phyloP scores from a whole-genome alignment of 345 rosid species.

The Populus euphratica region DNA sequence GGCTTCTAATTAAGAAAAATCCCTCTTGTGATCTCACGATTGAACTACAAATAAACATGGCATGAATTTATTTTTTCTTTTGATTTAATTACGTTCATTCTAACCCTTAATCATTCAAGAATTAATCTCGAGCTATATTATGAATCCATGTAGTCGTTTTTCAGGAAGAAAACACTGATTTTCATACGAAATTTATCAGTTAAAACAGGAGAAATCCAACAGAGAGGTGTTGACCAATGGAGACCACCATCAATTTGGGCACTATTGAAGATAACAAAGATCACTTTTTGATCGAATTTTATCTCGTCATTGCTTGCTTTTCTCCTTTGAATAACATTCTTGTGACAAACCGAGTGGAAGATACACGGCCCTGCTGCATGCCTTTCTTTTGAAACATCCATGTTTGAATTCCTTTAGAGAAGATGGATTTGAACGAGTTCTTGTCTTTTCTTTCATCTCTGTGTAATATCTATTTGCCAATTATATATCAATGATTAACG shows the following conservation, averaged over 20 bases:
- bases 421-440: slow-evolving; percentile 2
- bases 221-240: neutral
- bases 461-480: neutral
- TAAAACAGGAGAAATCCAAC: too few relatives aligned
- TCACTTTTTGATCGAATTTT: too few relatives aligned
- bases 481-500: slow-evolving; percentile 2
- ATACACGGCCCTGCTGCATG: neutral
- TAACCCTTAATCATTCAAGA: too few relatives aligned
- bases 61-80: too few relatives aligned
- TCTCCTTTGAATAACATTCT: neutral
- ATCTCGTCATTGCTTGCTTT: slow-evolving; percentile 2
- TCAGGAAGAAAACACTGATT: too few relatives aligned
- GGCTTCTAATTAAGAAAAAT: too few relatives aligned
- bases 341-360: slow-evolving; percentile 3
- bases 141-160: too few relatives aligned
- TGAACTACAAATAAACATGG: too few relatives aligned
- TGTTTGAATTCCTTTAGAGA: neutral
- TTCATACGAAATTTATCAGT: too few relatives aligned
- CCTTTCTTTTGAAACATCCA: neutral
- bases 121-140: too few relatives aligned
- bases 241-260: neutral
- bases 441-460: neutral
- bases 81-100: too few relatives aligned
- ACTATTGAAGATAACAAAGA: neutral
- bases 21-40: too few relatives aligned